Percentiles rank a stretch among this genome's conserved stretches.
phyloP scores from a whole-genome alignment of 495 filamentous ascomycete species.

The Penicillium tannophilum region DNA sequence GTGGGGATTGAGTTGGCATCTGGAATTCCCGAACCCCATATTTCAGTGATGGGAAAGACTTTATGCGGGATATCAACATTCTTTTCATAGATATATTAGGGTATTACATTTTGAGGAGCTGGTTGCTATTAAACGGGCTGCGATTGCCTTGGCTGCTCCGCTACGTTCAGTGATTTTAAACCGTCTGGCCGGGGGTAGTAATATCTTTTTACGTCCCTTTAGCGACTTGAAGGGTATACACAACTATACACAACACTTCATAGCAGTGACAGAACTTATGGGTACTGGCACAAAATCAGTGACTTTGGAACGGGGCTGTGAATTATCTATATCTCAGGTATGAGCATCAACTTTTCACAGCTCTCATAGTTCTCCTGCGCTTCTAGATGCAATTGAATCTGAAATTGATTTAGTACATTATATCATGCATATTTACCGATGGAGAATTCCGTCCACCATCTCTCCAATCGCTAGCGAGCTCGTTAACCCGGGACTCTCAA shows the following conservation, averaged over 20 bases:
- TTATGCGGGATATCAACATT: background rate
- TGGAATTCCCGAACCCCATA: background rate
- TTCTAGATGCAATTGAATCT: background rate
- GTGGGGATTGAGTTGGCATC: background rate
- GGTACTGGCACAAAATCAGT: background rate
- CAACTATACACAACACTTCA: no score
- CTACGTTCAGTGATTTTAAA: no score
- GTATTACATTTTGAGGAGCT: no score
- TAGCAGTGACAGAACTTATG: no score
- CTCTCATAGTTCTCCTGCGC: background rate
- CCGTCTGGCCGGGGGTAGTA: background rate
- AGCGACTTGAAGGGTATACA: background rate
- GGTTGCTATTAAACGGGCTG: no score
- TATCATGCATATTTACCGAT: conserved; percentile 37
- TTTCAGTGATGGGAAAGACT: background rate
- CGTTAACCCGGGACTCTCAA: conserved; percentile 94
- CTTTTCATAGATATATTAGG: no score
- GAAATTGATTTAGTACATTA: background rate
- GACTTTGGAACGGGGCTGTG: background rate
- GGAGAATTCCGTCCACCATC: conserved; percentile 74
- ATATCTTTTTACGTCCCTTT: no score
- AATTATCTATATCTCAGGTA: background rate
- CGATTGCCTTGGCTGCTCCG: no score
- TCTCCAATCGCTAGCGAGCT: conserved; percentile 87
- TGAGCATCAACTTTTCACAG: background rate